Base-by-base conservation (phyloP, 306 rosid species). In the Dalbergia oliveri region DNA sequence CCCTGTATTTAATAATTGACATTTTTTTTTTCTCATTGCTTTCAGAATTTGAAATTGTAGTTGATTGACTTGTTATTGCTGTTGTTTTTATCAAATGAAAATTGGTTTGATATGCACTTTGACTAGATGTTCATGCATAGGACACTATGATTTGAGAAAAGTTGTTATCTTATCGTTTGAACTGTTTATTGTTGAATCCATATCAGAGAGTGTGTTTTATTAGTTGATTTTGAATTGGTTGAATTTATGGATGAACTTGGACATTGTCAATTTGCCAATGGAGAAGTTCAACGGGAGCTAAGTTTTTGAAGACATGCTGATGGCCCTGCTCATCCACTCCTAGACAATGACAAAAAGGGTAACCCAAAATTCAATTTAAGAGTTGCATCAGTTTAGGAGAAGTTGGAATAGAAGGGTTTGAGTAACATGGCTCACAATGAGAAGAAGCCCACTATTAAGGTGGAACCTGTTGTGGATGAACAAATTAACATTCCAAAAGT, bases 401-500 rank as follows among this genome's bases (percentile, higher is more conserved):
- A 73, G 68, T 75, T 31, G 50, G 82, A 63, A 65, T 78, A 68
- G 71, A 75, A 84, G 87, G 87, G 86, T 66, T 82, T 51, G 80
- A 66, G 63, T 66, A 34, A 79, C 61, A 73, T 21, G 85, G 79
- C 41, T 77, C 73, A 76, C 59, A 56, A 26, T 63, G 83, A 80
- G 73, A 84, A 79, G 51, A 84, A 79, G 51, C 73, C 83, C 4
- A 18, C 78, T 8, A 65, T 81, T 61, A 86, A 76, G 88, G 86
- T 71, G 69, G 92, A 94, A 79, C 79, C 87, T 73, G 44, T 79
- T 69, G 11, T 76, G 68, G 84, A 90, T 45, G 84, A 83, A 33
- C 86, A 78, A 71, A 82, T 69, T 53, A 83, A 66, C 73, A 45
- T 71, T 71, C 11, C 80, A 34, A 88, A 80, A 59, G 79, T 57